Base-by-base conservation (phyloP, 1,284 basidiomycete genomes). In the Exobasidium cylindrosporum region DNA sequence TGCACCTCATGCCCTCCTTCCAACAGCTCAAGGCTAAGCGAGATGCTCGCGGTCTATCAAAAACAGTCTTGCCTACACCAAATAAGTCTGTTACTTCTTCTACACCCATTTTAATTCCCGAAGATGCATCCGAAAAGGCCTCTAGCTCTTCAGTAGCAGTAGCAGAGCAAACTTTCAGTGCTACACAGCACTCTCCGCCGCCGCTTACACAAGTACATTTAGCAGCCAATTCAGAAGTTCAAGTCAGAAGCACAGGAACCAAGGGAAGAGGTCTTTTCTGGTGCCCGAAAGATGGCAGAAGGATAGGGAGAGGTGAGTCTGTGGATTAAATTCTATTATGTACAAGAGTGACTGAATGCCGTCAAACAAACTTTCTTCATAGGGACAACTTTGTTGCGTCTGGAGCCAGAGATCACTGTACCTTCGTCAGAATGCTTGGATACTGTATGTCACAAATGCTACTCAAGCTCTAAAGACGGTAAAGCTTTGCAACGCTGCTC, bases 401-500 rank as follows among this genome's bases (percentile, higher is more conserved):
- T 40, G 10, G 10, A 10, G 7, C 35, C 35, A 40, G 35, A 40
- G 17, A 17, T 40, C 35, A 40, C 35, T 10, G 35, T 40, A 40
- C 35, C 35, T 40, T 40, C 35, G 7, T 40, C 35, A 17, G 35
- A 40, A 40, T 10, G 35, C 35, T 17, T 40, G 7, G 10, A 40
- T 40, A 40, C 35, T 17, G 17, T 40, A 17, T 40, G 35, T 17
- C 35, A 40, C 17, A 17, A 10, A 40, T 40, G 35, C 35, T 40
- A 10, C 35, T 10, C 35, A 10, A 7, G 10, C 24, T 26, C 29
- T 1, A 43, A 45, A 47, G 13, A 10, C 11, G 40, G 47, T 1
- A 23, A 13, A 6, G 17, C 11, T 6, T 55, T 55, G 21, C 43
- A 52, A 35, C 59, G 58, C 10, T 65, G 64, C 49, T 53, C 64